Base-by-base conservation (phyloP, 176 grass and related monocot species). In the Dactylis glomerata region DNA sequence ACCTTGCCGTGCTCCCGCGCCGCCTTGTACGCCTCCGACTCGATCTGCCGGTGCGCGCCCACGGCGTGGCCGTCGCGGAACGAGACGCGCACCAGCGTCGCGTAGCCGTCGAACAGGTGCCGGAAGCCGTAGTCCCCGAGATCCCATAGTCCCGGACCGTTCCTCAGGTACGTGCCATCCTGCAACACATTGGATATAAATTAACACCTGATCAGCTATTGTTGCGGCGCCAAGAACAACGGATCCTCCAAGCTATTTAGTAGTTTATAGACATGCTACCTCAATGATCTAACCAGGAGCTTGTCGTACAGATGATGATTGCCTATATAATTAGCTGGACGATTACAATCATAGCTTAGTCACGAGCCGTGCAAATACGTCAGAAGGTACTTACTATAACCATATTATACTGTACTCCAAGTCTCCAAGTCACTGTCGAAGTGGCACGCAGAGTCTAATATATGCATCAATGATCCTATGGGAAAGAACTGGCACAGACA, bases 71-170 rank as follows among this genome's bases (percentile, higher is more conserved):
- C 97, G 62, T 73, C n/a, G 68, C 77, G 65, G 88, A 99, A 96
- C n/a, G 86, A 91, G 41, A 96, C 83, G 77, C 97, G 97, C 45
- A 99, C 91, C 22, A 99, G 89, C 28, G 88, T 99, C 13, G 97
- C 97, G 86, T 96, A 99, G 31, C 97, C 97, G 78, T 99, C 97
- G 85, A 99, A 99, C 47, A 99, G 88, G 88, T 99, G 97, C 6
- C 93, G 97, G 86, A 99, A 99, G 37, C 91, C 69, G 88, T 99
- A 87, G 76, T 89, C 91, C 33, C 92, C 97, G 16, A 99, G 82
- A 79, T 99, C 92, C 97, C 97, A 99, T 23, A 94, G 56, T 6
- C 97, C 97, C 3, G 97, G 97, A 0, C 97, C 97, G 64, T 99
- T 99, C 86, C 97, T 83, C 73, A 99, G 88, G 82, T 96, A 99